Base-by-base conservation (phyloP, 1,284 basidiomycete species). In the Cryptococcus hybrid region DNA sequence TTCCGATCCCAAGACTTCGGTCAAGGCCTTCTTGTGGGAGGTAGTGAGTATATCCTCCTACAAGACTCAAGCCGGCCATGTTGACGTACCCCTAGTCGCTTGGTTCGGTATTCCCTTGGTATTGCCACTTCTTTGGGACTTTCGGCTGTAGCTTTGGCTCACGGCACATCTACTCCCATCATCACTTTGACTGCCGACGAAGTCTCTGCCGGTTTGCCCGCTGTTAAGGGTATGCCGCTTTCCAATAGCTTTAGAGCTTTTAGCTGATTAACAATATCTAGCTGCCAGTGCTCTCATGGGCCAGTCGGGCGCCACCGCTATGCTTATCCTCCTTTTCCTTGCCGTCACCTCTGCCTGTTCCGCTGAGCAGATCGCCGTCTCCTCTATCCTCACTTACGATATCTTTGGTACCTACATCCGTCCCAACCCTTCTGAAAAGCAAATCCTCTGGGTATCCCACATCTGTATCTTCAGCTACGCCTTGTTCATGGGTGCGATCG, bases 301-400 rank as follows among this genome's bases (percentile, higher is more conserved):
- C 0, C 82, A 88, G 69, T 81, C 83, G 0, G 90, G 90, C 40
- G 91, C 89, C 1, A 84, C 65, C 15, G 68, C 70, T 36, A 70
- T 70, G 65, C 64, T 76, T 57, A 69, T 75, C 60, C 66, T 75
- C 47, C 73, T 79, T 50, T 79, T 79, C 75, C 66, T 81, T 34
- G 80, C 79, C 15, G 90, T 95, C 62, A 95, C 91, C 0, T 89
- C 87, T 13, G 90, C 91, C 0, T 88, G 88, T 15, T 87, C 87
- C 24, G 92, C 93, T 3, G 92, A 97, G 76, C 83, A 94, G 53
- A 93, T 95, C 65, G 92, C 92, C 1, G 88, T 90, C 2, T 89
- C 72, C 13, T 85, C 85, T 0, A 70, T 92, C 55, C 70, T 92
- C 67, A 92, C 90, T 0, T 92, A 90, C 68, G 90, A 92, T 75